Conservation (phyloP, 2,329 filamentous ascomycete species). For the Aspergillus sp. region DNA sequence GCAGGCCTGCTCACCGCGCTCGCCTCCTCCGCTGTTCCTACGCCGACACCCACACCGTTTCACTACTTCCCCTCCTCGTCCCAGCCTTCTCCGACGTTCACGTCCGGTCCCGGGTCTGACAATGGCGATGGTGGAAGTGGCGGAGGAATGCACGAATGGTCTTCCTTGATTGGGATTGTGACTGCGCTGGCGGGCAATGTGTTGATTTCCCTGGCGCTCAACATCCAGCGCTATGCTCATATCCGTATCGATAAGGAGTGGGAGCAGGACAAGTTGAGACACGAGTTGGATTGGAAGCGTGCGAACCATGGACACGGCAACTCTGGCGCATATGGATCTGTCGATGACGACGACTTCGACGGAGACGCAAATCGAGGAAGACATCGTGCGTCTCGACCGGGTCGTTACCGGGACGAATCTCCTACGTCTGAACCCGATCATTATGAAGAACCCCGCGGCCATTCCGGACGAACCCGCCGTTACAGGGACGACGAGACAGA, state of each 20-base stretch:
- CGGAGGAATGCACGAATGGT: conserved; percentile 61
- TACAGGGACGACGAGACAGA: conserved; percentile 43
- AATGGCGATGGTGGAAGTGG: conserved; percentile 23
- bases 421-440: conserved; percentile 31
- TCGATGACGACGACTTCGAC: conserved; percentile 25
- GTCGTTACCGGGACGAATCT: conserved; percentile 22
- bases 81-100: conserved; percentile 18
- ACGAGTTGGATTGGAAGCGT: conserved; percentile 57
- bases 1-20: conserved; percentile 32
- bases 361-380: conserved; percentile 11
- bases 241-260: conserved; percentile 75
- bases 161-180: conserved; percentile 89
- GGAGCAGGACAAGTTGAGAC: conserved; percentile 58
- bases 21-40: conserved; percentile 25
- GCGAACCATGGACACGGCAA: conserved; percentile 24
- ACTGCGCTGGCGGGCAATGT: conserved; percentile 92
- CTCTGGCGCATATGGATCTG: conserved; percentile 48
- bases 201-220: conserved; percentile 91
- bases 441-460: conserved; percentile 32
- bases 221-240: conserved; percentile 95
- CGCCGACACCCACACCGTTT: conserved; percentile 21
- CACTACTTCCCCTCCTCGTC: conserved; percentile 20
- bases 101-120: conserved; percentile 19
- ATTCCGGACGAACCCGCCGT: conserved; percentile 18
- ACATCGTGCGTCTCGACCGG: conserved; percentile 9